Evolutionary conservation across 1,284 basidiomycete genomes (phyloP), one percentile per base, ranked within the genome.

Genomic region (Neolentinus lepideus): DNA sequence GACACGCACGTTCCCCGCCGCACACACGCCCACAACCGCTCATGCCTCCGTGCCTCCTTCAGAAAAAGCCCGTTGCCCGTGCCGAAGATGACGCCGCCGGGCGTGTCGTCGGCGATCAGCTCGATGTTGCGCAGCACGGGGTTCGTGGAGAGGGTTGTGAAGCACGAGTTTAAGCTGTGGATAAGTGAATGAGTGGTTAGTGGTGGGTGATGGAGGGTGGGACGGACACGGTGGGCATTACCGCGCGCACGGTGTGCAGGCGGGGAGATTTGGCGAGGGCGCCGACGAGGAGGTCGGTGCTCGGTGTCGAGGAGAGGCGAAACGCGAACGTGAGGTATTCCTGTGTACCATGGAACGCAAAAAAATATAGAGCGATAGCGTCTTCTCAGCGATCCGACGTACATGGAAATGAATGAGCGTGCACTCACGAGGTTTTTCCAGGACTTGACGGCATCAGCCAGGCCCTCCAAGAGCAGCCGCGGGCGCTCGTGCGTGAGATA

Each of bases 401-500:
- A 64, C 62, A 31, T 62, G 56, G 54, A 63, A 31, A 31, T 31
- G 63, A 19, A 25, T 19, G 29, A 51, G 36, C n/a, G 21, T 35
- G 16, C 22, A 69, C 75, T 59, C 64, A 83, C 81, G 61, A 84
- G 66, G 16, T 70, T 51, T 48, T 64, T 55, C 79, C 81, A 81
- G 2, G 46, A 33, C 1, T 56, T 57, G 33, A 83, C 69, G 0
- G 76, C 75, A 25, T 66, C 67, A 21, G 78, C 74, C 19, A 84
- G 63, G 25, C 71, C 69, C 19, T 67, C 66, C 31, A 84, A 66
- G 46, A 82, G 63, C 51, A 71, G 70, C 29, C 67, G 66, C 1
- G 76, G 71, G 25, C 75, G 72, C 0, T 73, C 68, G 51, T 76
- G 74, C 8, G 79, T 81, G 43, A 83, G 72, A 62, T 83, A 84